These are phyloP conservation scores for Chalaropsis ovoidea DNA, from an alignment of 2,329 filamentous ascomycete genomes.

Conservation along the genomic window DNA sequence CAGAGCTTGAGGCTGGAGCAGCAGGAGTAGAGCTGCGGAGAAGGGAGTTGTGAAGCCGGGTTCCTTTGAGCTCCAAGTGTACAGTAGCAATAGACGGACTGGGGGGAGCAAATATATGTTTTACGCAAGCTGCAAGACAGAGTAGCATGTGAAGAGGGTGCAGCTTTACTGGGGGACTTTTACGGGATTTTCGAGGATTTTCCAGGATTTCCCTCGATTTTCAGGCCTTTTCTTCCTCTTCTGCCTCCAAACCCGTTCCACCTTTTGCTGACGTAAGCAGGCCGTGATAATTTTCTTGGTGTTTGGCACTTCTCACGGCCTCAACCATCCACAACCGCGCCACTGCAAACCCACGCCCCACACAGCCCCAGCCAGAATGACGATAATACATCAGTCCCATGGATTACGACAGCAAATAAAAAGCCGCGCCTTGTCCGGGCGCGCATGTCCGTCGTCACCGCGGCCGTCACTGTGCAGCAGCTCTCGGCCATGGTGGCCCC, in stretches of 20 bases:
- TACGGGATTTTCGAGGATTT: neutral
- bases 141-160: too few relatives aligned
- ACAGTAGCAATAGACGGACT: conserved; percentile 25
- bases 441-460: neutral
- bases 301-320: neutral
- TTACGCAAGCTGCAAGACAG: neutral
- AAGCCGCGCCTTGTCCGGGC: neutral
- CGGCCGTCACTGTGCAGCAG: neutral
- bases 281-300: conserved; percentile 19
- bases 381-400: neutral
- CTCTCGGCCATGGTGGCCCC: neutral
- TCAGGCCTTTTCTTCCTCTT: too few relatives aligned
- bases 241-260: neutral
- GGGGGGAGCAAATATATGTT: conserved; percentile 15
- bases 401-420: neutral
- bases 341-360: neutral
- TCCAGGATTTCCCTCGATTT: too few relatives aligned
- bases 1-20: conserved; percentile 52
- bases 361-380: conserved; percentile 8
- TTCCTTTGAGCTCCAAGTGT: conserved; percentile 24
- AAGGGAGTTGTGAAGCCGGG: conserved; percentile 10
- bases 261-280: conserved; percentile 23
- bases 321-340: neutral
- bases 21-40: conserved; percentile 17
- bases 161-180: too few relatives aligned